These are phyloP conservation scores for Debaryomyces nepalensis DNA, from an alignment of 1,139 yeast species.

Conservation along the genomic window DNA sequence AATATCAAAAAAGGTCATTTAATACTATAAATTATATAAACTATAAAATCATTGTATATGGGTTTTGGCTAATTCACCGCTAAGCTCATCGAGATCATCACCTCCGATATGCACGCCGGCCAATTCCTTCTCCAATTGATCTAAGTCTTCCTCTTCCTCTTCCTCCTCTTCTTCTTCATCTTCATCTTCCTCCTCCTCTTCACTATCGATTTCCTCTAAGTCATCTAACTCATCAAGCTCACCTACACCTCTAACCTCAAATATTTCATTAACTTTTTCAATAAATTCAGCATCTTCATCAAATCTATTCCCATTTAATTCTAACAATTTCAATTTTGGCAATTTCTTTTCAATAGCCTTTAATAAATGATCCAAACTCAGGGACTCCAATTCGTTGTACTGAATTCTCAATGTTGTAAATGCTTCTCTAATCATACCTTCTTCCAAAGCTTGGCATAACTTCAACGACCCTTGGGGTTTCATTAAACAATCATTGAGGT, in stretches of 20 bases:
- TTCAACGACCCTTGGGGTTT: slow-evolving; percentile 73
- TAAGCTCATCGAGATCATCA: slow-evolving; percentile 59
- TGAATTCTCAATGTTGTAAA: slow-evolving; percentile 74
- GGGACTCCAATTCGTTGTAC: slow-evolving; percentile 82
- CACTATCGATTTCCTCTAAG: slow-evolving; percentile 87
- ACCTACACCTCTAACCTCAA: slow-evolving; percentile 76
- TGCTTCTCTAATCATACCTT: slow-evolving; percentile 38
- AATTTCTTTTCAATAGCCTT: slow-evolving; percentile 57
- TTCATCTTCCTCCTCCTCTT: slow-evolving; percentile 79
- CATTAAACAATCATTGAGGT: slow-evolving; percentile 86
- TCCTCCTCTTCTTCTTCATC: slow-evolving; percentile 57
- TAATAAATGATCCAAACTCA: slow-evolving; percentile 61
- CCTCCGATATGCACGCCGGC: slow-evolving; percentile 40
- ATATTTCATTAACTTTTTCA: slow-evolving; percentile 49
- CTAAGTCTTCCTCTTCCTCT: slow-evolving; percentile 57
- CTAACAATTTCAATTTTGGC: slow-evolving; percentile 66
- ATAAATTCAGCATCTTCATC: slow-evolving; percentile 48
- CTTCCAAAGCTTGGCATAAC: slow-evolving; percentile 52
- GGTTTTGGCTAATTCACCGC: slow-evolving; percentile 60
- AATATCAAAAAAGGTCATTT: slow-evolving; percentile 1
- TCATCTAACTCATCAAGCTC: slow-evolving; percentile 92
- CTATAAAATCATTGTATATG: slow-evolving; percentile 39
- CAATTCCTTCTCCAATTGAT: slow-evolving; percentile 64
- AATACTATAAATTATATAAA: slow-evolving; percentile 1
- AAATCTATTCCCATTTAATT: slow-evolving; percentile 90